These are phyloP conservation scores for Ustilago esculenta DNA, from an alignment of 1,284 basidiomycete species.

Conservation along the genomic window DNA sequence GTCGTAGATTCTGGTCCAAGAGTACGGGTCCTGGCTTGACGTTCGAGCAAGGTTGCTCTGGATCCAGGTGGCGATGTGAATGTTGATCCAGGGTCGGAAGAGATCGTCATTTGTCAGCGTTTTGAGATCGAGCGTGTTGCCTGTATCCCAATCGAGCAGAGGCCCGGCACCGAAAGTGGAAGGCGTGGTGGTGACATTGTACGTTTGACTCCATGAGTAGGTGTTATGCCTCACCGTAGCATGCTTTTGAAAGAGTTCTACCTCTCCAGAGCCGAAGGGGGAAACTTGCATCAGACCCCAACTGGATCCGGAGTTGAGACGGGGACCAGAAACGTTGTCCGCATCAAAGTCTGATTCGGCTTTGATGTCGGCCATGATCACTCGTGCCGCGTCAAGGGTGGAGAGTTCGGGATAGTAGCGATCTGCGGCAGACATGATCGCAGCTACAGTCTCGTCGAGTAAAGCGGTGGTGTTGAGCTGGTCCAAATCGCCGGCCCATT, in stretches of 20 bases:
- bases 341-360: slow-evolving; percentile 62
- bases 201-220: slow-evolving; percentile 45
- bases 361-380: slow-evolving; percentile 63
- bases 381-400: slow-evolving; percentile 48
- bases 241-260: slow-evolving; percentile 53
- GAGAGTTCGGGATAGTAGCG: slow-evolving; percentile 64
- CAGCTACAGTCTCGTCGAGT: slow-evolving; percentile 59
- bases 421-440: slow-evolving; percentile 56
- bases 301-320: slow-evolving; percentile 57
- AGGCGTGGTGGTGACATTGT: slow-evolving; percentile 31
- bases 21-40: slow-evolving; percentile 54
- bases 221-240: slow-evolving; percentile 40
- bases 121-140: slow-evolving; percentile 33
- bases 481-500: slow-evolving; percentile 57
- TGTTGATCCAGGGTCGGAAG: slow-evolving; percentile 63
- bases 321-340: slow-evolving; percentile 35
- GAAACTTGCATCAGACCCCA: slow-evolving; percentile 62
- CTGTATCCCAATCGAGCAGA: slow-evolving; percentile 56
- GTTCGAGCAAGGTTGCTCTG: slow-evolving; percentile 61
- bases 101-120: slow-evolving; percentile 50
- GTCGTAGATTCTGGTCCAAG: slow-evolving; percentile 45
- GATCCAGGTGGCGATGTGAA: slow-evolving; percentile 63
- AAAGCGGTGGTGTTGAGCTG: slow-evolving; percentile 43
- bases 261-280: slow-evolving; percentile 49
- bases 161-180: slow-evolving; percentile 24